These are phyloP conservation scores for Acarospora socialis DNA, from an alignment of 2,329 filamentous ascomycete species.

Conservation along the genomic window DNA sequence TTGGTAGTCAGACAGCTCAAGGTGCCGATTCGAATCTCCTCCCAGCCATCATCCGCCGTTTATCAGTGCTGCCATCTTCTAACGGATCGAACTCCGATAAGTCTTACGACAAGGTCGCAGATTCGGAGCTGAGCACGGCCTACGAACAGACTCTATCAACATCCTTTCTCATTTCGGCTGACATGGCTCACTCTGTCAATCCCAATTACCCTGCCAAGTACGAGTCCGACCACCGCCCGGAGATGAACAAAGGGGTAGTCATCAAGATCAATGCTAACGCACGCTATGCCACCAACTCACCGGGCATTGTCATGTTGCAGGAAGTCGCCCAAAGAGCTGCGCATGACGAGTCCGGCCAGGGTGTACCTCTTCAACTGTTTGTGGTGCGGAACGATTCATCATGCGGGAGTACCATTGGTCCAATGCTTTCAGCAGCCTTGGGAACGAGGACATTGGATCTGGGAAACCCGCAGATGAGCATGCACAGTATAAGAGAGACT, in stretches of 20 bases:
- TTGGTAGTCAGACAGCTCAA: conserved; percentile 82
- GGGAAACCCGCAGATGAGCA: conserved; percentile 85
- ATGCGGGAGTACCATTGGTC: conserved; percentile 92
- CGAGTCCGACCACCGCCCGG: conserved; percentile 75
- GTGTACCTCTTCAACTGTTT: conserved; percentile 84
- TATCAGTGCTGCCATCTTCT: conserved; percentile 60
- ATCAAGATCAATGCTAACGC: conserved; percentile 98
- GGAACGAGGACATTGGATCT: conserved; percentile 82
- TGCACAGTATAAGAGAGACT: conserved; percentile 95
- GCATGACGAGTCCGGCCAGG: conserved; percentile 43
- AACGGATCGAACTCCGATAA: conserved; percentile 41
- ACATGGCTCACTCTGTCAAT: conserved; percentile 95
- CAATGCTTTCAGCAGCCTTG: conserved; percentile 80
- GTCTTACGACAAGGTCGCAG: conserved; percentile 47
- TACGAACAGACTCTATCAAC: conserved; percentile 86
- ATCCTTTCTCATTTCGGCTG: conserved; percentile 87
- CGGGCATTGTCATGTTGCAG: conserved; percentile 83
- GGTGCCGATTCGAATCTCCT: conserved; percentile 88
- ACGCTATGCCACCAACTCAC: conserved; percentile 90
- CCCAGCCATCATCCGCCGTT: conserved; percentile 69
- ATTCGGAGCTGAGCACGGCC: conserved; percentile 56
- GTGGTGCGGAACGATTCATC: conserved; percentile 91
- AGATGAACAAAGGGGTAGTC: conserved; percentile 92
- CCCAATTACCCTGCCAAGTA: conserved; percentile 92
- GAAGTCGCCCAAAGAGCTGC: conserved; percentile 53